Evolutionary conservation across 2,329 filamentous ascomycete species (phyloP).

Genomic region (Phyllachora maydis): DNA sequence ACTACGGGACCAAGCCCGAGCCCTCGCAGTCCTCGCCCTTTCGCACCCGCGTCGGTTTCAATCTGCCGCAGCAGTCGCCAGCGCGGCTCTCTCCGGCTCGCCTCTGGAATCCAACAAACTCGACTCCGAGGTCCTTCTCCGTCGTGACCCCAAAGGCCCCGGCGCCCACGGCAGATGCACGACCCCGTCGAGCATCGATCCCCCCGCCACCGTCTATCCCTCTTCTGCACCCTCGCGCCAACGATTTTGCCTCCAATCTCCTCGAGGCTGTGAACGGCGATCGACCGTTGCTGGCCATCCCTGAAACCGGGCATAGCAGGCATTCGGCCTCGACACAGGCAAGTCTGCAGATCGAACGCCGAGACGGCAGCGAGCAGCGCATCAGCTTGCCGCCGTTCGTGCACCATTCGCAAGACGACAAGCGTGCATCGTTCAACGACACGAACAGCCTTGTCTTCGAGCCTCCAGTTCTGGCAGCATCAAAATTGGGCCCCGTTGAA

Average conservation of each 20-base stretch:
- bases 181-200: constrained; percentile 27
- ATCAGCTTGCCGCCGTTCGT: constrained; percentile 32
- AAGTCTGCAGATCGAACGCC: constrained; percentile 29
- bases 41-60: constrained; percentile 12
- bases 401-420: constrained; percentile 31
- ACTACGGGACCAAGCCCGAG: constrained; percentile 7
- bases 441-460: too few relatives aligned
- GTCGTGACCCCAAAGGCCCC: too few relatives aligned
- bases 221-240: constrained; percentile 21
- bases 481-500: too few relatives aligned
- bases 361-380: constrained; percentile 21
- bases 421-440: too few relatives aligned
- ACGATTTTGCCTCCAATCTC: constrained; percentile 16
- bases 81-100: constrained; percentile 23
- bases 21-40: constrained; percentile 18
- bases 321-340: constrained; percentile 20
- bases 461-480: too few relatives aligned
- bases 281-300: constrained; percentile 27
- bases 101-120: constrained; percentile 41
- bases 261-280: constrained; percentile 19
- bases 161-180: constrained; percentile 7
- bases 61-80: constrained; percentile 11
- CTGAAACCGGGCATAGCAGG: constrained; percentile 25
- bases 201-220: constrained; percentile 30
- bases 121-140: constrained; percentile 35